Base-by-base conservation (phyloP, 1,284 basidiomycete genomes). In the Ceratobasidium sp. region DNA sequence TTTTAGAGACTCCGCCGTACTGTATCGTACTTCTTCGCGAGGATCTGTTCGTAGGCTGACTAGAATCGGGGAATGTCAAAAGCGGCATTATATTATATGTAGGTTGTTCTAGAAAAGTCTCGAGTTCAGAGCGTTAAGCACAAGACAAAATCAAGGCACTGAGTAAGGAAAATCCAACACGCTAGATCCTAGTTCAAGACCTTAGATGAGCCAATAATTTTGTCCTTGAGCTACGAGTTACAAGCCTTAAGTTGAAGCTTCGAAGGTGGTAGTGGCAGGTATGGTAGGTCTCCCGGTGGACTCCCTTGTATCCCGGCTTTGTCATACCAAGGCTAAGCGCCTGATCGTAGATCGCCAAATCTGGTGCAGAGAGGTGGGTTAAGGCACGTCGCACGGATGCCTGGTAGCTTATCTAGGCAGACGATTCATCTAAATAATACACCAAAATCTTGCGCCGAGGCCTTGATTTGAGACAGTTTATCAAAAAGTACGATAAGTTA, bases 401-500 rank as follows among this genome's bases (percentile, higher is more conserved):
- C n/a, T n/a, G n/a, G n/a, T n/a, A n/a, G n/a, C n/a, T n/a, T n/a
- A n/a, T n/a, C n/a, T n/a, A n/a, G n/a, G n/a, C n/a, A n/a, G n/a
- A n/a, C n/a, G n/a, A n/a, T n/a, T n/a, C n/a, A n/a, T n/a, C n/a
- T n/a, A n/a, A n/a, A n/a, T n/a, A n/a, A n/a, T n/a, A n/a, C n/a
- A n/a, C n/a, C n/a, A n/a, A n/a, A n/a, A n/a, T 35, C 26, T 2
- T 35, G 15, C 5, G 10, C 35, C 35, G 28, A 31, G 35, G 23
- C 5, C 17, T 58, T 17, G 26, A 31, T 35, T 35, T 11, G 15
- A 4, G 15, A 31, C 31, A 35, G 7, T 58, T 33, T 42, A 61
- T 61, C 37, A 42, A 61, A 42, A 31, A 66, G 31, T 15, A 33
- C 49, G 47, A 66, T 73, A 73, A 61, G 37, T 60, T 73, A 60